Base-by-base conservation (phyloP, 352 stramenopile species). In the Lagenidium sp. region DNA sequence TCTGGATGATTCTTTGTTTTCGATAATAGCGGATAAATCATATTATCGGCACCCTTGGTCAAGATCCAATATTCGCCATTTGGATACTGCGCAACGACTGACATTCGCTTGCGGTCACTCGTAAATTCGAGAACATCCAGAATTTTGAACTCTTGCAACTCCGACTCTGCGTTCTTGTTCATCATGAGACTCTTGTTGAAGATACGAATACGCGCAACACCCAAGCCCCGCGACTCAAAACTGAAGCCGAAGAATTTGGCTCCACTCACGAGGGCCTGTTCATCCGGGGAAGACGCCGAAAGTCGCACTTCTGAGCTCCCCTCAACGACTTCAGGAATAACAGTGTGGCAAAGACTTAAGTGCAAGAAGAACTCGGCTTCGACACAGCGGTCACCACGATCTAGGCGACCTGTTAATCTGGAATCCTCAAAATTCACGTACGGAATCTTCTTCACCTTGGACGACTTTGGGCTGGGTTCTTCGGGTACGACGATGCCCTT, bases 101-200 rank as follows among this genome's bases (percentile, higher is more conserved):
- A 87, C 79, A 92, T 92, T 26, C 78, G 75, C 53, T 89, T 89
- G 1, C 79, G 74, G 18, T 68, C 64, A 36, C 83, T 96, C 40
- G 96, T 96, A 60, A 99, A 99, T 59, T 98, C 95, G 39, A 98
- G 87, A 7, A 98, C 78, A 5, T 96, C 91, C 39, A 98, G 57
- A 32, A 98, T 76, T 41, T 82, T 67, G 47, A 80, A 95, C 37
- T 80, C 69, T 23, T 79, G 40, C 36, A 85, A 40, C 50, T 73
- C 63, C 23, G 53, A 68, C 15, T 57, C 47, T 10, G 50, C 59
- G 3, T 32, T 52, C 22, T 61, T 65, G 51, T 68, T 61, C 8
- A 36, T 40, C 61, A 71, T 66, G 18, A 75, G 28, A 25, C 60
- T 56, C 28, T 76, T 63, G 34, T 76, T 57, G 20, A 35, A 53